Evolutionary conservation across 352 stramenopile species (phyloP).

Genomic region (Phytophthora colocasiae): DNA sequence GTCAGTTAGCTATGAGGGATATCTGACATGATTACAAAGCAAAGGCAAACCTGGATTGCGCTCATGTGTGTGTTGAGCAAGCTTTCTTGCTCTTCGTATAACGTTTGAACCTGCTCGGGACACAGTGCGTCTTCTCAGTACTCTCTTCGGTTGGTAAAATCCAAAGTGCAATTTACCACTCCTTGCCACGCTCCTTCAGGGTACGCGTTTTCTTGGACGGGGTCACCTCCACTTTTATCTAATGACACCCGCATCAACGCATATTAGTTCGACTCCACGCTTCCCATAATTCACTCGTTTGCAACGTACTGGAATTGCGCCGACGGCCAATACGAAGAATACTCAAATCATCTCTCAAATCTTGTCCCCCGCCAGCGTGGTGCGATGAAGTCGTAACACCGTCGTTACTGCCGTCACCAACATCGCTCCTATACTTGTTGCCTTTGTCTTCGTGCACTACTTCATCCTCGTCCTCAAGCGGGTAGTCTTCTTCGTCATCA

Average conservation of each 20-base stretch:
- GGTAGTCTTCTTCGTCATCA: conserved; percentile 35
- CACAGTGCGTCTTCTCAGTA: not conserved
- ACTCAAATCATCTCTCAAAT: conserved; percentile 68
- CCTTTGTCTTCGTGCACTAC: conserved; percentile 28
- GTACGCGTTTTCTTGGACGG: conserved; percentile 44
- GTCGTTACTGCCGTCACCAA: conserved; percentile 17
- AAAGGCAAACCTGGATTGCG: conserved; percentile 86
- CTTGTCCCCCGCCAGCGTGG: conserved; percentile 2
- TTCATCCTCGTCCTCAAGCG: conserved; percentile 26
- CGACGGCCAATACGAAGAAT: conserved; percentile 61
- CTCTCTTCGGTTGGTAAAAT: not conserved
- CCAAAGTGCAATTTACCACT: conserved; percentile 42
- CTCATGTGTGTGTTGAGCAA: conserved; percentile 97
- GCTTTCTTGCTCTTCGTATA: conserved; percentile 97
- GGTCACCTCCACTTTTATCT: conserved; percentile 30
- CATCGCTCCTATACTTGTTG: conserved; percentile 21
- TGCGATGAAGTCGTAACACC: conserved; percentile 38
- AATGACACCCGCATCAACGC: conserved; percentile 1
- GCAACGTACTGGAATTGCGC: conserved; percentile 53
- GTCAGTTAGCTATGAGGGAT: not conserved
- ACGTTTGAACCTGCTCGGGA: conserved; percentile 72
- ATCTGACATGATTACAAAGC: not conserved
- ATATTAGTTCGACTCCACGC: not conserved
- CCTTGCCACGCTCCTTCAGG: conserved; percentile 71
- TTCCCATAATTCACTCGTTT: not conserved